These are phyloP conservation scores for Scenedesmus sp. DNA, from an alignment of 163 green algal species.

Conservation along the genomic window DNA sequence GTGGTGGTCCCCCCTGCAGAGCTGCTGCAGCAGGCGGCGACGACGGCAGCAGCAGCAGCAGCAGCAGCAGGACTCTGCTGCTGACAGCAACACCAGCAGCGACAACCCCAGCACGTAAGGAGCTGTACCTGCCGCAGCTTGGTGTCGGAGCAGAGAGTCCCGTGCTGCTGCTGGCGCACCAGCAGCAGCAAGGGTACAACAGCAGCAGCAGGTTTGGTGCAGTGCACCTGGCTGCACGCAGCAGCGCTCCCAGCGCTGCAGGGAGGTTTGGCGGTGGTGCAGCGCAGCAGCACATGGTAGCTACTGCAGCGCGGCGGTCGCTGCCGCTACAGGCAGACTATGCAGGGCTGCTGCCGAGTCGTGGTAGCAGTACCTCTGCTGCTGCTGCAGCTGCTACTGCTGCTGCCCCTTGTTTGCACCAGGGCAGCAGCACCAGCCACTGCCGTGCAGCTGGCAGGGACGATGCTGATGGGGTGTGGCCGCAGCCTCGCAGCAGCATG, in stretches of 20 bases:
- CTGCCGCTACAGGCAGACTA: background rate
- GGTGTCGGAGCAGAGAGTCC: background rate
- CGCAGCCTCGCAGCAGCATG: conserved; percentile 6
- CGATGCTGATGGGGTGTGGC: background rate
- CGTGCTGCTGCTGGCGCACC: background rate
- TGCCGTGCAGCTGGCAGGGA: background rate
- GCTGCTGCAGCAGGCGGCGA: background rate
- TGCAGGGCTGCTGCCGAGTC: background rate
- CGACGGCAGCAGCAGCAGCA: background rate
- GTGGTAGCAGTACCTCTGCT: no score
- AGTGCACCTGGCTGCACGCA: background rate
- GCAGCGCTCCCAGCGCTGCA: conserved; percentile 24
- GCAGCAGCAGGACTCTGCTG: no score
- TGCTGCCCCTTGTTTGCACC: no score
- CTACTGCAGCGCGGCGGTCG: background rate
- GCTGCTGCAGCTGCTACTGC: background rate
- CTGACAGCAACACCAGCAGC: background rate
- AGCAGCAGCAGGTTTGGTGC: background rate
- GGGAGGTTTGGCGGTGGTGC: background rate
- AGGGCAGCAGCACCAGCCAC: background rate
- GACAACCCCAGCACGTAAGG: background rate
- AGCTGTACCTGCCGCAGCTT: background rate
- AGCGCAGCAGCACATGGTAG: background rate
- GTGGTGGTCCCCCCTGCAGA: background rate
- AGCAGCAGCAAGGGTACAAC: background rate